A percentile compares a stretch with the other conserved stretches of the same genome.
Conservation (phyloP, 257 asterid species). For the Nicotiana attenuata region DNA sequence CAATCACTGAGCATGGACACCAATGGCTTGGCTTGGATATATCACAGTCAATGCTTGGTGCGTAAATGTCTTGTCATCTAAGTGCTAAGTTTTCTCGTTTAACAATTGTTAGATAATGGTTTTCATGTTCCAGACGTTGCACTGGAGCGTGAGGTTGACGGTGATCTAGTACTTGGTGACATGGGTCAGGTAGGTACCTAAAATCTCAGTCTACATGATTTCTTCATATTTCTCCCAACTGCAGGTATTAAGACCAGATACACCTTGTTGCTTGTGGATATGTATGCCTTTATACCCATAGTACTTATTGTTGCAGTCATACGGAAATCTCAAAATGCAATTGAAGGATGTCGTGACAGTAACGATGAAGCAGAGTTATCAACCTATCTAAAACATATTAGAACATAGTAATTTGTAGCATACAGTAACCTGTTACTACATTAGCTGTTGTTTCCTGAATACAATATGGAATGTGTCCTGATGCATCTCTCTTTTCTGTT, state of each 20-base stretch:
- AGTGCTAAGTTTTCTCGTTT: constrained; percentile 3
- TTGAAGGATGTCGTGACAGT: neutral
- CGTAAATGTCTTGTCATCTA: constrained; percentile 6
- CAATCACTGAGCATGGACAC: constrained; percentile 76
- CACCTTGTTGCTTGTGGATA: neutral
- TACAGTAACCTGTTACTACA: neutral
- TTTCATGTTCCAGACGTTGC: constrained; percentile 50
- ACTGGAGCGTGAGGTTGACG: constrained; percentile 79
- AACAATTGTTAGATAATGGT: neutral
- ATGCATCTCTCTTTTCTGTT: neutral
- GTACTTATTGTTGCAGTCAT: neutral
- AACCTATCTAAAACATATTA: neutral
- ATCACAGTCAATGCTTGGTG: constrained; percentile 82
- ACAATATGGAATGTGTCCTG: neutral
- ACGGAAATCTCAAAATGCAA: neutral
- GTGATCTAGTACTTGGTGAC: constrained; percentile 81
- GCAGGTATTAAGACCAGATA: neutral
- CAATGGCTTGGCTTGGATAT: constrained; percentile 93
- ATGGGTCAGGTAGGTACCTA: constrained; percentile 72
- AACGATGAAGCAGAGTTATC: neutral
- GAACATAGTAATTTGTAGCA: neutral
- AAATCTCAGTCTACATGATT: neutral
- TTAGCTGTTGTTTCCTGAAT: neutral
- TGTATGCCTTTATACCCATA: neutral
- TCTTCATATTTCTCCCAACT: neutral